Conservation (phyloP, 129 eudicot genomes). For the Arctium minus region DNA sequence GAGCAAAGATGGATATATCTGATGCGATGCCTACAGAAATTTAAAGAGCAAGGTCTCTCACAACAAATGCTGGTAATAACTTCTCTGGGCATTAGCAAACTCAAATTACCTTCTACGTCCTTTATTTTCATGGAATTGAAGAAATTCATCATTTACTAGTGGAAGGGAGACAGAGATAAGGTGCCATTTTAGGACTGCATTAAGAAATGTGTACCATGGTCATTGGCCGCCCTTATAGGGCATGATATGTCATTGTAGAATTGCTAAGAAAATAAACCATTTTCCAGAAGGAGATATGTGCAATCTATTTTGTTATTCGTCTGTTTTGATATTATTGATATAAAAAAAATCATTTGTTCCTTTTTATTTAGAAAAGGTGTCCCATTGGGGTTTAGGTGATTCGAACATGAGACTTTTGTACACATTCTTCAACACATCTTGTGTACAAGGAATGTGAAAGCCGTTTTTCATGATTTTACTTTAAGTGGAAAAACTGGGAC, state of each 20-base stretch:
- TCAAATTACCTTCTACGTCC: not conserved
- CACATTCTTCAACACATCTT: not conserved
- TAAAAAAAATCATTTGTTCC: not conserved
- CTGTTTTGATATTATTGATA: not conserved
- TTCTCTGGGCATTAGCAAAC: not conserved
- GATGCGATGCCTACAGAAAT: not conserved
- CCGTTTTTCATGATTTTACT: not conserved
- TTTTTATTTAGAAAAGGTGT: not conserved
- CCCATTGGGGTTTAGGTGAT: not conserved
- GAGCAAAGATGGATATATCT: constrained; percentile 1
- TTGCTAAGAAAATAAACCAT: not conserved
- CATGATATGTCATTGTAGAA: not conserved
- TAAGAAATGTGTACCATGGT: not conserved
- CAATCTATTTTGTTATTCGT: not conserved
- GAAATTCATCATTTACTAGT: not conserved
- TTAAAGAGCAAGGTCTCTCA: not conserved
- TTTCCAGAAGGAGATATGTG: not conserved
- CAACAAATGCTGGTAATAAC: not conserved
- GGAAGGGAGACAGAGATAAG: not conserved
- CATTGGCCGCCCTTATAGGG: not conserved
- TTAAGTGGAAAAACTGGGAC: not conserved
- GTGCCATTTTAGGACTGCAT: not conserved
- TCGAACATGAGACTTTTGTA: not conserved
- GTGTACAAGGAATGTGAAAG: not conserved
- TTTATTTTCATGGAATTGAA: not conserved